Percentiles rank a stretch among this genome's conserved stretches.
Evolutionary conservation across 805 yeast genomes (phyloP).

Genomic region (Starmerella gropengiesseri): DNA sequence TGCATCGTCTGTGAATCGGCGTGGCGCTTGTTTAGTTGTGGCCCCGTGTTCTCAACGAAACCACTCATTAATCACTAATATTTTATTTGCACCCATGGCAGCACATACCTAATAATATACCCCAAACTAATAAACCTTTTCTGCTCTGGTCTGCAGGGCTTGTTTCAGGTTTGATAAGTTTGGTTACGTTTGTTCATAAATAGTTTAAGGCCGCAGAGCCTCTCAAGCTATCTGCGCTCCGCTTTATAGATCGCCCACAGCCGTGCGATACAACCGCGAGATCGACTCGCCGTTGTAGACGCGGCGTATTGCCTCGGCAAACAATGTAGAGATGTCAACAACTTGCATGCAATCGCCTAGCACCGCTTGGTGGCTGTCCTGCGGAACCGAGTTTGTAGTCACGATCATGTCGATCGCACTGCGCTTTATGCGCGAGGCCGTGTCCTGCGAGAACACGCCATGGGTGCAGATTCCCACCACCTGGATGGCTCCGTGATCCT

Average conservation of each 20-base stretch:
- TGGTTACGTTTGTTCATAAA: too few species aligned
- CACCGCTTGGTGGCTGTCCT: slow-evolving; percentile 42
- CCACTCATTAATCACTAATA: too few species aligned
- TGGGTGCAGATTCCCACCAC: slow-evolving; percentile 87
- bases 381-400: slow-evolving; percentile 89
- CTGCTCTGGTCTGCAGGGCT: too few species aligned
- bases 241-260: slow-evolving; percentile 7
- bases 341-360: slow-evolving; percentile 61
- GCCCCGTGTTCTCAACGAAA: too few species aligned
- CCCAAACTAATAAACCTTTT: too few species aligned
- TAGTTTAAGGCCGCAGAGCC: not conserved
- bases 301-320: slow-evolving; percentile 91
- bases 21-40: too few species aligned
- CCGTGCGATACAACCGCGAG: slow-evolving; percentile 84
- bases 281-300: slow-evolving; percentile 96
- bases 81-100: too few species aligned
- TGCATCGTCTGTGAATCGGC: too few species aligned
- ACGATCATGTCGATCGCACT: slow-evolving; percentile 73
- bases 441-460: slow-evolving; percentile 88
- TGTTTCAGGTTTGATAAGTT: too few species aligned
- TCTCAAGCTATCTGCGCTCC: not conserved
- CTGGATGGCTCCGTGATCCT: slow-evolving; percentile 82
- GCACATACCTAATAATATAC: too few species aligned
- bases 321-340: slow-evolving; percentile 74
- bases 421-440: slow-evolving; percentile 54